A percentile compares a stretch with the other conserved stretches of the same genome.
These are phyloP conservation scores for Apocynum venetum DNA, from an alignment of 257 asterid species.

Conservation along the genomic window DNA sequence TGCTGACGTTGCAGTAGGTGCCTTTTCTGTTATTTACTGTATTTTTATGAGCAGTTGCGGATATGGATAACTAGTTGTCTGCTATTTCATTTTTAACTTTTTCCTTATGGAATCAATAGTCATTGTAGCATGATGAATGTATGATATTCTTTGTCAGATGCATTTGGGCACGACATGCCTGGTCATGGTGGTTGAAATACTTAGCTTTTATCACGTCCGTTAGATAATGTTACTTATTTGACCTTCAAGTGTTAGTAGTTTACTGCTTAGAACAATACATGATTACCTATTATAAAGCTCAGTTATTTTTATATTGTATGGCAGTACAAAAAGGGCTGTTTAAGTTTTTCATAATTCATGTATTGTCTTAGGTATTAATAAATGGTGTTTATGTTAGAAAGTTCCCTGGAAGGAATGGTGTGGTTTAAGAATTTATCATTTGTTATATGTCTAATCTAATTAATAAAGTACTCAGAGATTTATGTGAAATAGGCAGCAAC, in stretches of 20 bases:
- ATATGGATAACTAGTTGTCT: not conserved
- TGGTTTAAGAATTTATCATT: not conserved
- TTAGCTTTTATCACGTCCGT: not conserved
- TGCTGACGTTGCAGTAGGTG: not conserved
- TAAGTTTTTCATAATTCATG: not conserved
- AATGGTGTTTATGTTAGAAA: not conserved
- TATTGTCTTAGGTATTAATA: not conserved
- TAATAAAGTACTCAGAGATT: not conserved
- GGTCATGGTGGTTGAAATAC: not conserved
- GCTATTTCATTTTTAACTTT: not conserved
- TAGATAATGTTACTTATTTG: not conserved
- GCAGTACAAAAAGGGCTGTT: not conserved
- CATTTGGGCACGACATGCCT: not conserved
- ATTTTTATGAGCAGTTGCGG: not conserved
- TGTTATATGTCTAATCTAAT: not conserved
- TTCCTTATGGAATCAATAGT: not conserved
- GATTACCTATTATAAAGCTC: not conserved
- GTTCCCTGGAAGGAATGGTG: not conserved
- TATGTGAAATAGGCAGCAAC: not conserved
- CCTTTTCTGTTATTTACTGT: not conserved
- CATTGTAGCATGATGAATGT: not conserved
- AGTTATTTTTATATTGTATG: not conserved
- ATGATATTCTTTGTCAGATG: not conserved
- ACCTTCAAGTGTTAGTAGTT: not conserved
- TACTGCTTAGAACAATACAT: not conserved